Evolutionary conservation across 2,329 filamentous ascomycete genomes (phyloP), one percentile per base, ranked within the genome.

Genomic region (Arthrobotrys entomopaga): DNA sequence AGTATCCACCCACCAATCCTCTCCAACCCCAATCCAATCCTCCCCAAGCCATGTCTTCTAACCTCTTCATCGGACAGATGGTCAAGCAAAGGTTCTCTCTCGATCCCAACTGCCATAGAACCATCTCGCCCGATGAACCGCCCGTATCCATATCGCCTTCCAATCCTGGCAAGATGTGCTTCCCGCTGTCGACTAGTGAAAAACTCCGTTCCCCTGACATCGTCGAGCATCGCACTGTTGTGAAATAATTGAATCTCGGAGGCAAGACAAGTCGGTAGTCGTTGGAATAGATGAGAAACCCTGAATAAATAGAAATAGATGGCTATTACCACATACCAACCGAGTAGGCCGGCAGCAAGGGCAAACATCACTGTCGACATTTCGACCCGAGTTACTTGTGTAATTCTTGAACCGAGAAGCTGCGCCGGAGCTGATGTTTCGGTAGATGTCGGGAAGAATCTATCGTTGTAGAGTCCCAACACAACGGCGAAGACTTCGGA

Each of bases 401-500:
- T 56, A 8, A 63, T 56, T 11, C 49, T 64, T 5, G 42, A 48
- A 6, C 64, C 67, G 10, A 29, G 29, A 42, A 61, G n/a, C 3
- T 53, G 63, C 11, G 16, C 20, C 2, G 26, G 11, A 3, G 20
- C 29, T 3, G 24, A 26, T 7, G 24, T 3, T 34, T 7, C 2
- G 3, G 34, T 22, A 7, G 22, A 40, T 24, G 6, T 7, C 3
- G 26, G 16, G 40, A 77, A 71, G 42, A 77, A 76, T 40, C 38
- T 54, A 15, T 76, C 34, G 13, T 75, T 48, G 26, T 87, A 85
- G 0, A 82, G 76, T 0, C 82, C 80, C 0, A 88, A 76, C 50
- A 82, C 80, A 0, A 83, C 81, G 0, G 84, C 82, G 26, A 85
- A 84, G 0, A 85, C 77, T 3, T 76, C 77, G 0, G 75, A 67